Evolutionary conservation across 2,329 filamentous ascomycete species (phyloP).

Genomic region (Pyricularia pennisetigena): DNA sequence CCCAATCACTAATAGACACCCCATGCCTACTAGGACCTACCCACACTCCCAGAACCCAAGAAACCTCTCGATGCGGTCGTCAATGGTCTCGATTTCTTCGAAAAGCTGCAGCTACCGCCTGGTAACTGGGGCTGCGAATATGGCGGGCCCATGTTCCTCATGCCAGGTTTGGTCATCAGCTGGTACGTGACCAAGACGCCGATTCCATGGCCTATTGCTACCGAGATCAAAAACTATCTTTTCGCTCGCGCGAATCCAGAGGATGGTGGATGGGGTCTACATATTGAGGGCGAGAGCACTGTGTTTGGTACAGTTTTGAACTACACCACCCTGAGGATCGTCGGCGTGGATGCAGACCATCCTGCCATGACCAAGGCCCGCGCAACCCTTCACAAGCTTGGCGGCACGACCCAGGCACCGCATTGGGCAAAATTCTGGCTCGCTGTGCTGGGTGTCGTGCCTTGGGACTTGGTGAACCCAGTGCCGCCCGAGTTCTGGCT

Average conservation of each 20-base stretch:
- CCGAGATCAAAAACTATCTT: constrained; percentile 88
- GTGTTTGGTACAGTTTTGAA: constrained; percentile 88
- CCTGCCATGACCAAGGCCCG: constrained; percentile 79
- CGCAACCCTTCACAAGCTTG: constrained; percentile 70
- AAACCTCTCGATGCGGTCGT: constrained; percentile 67
- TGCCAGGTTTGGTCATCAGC: constrained; percentile 74
- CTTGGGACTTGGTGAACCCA: constrained; percentile 92
- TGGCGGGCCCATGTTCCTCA: constrained; percentile 91
- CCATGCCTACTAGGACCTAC: constrained; percentile 49
- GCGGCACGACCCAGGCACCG: constrained; percentile 72
- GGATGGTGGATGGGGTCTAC: constrained; percentile 95
- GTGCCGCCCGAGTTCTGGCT: constrained; percentile 91
- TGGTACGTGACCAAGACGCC: constrained; percentile 87
- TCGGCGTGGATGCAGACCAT: constrained; percentile 78
- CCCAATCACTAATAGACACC: neutral
- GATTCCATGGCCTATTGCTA: constrained; percentile 68
- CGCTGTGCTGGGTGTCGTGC: constrained; percentile 67
- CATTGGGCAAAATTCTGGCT: constrained; percentile 99
- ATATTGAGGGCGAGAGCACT: constrained; percentile 87
- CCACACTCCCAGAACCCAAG: constrained; percentile 58
- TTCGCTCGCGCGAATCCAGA: constrained; percentile 74
- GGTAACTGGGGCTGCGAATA: constrained; percentile 98
- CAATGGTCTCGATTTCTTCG: constrained; percentile 84
- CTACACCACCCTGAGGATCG: constrained; percentile 69
- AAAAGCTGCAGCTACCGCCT: constrained; percentile 75